Base-by-base conservation (phyloP, 1,139 yeast genomes). In the Pichia sp. region DNA sequence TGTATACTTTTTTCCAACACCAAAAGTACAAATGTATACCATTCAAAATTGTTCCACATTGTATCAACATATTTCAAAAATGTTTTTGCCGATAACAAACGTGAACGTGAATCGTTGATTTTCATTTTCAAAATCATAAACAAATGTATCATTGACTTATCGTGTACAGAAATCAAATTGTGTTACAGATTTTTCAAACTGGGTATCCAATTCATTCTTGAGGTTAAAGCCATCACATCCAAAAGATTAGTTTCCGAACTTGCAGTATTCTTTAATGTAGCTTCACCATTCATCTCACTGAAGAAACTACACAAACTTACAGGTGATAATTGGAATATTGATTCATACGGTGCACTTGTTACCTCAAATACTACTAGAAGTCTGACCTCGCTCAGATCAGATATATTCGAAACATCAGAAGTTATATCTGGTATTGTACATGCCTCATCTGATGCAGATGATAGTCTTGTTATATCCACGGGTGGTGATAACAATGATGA, bases 41-140 rank as follows among this genome's bases (percentile, higher is more conserved):
- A 69, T 51, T 50, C 51, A 14, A 61, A 58, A 36, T 36, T 72
- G 3, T 50, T 67, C 4, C 53, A 55, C 2, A 43, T 71, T 5
- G 46, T 71, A 11, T 50, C 55, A 14, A 50, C 52, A 8, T 62
- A 53, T 40, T 54, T 52, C 19, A 38, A 47, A 11, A 50, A 53
- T 34, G 31, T 49, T 6, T 61, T 61, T 38, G 28, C 43, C 2
- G 44, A 39, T 3, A 53, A 50, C 4, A 58, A 58, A 44, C 54
- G 56, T 30, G 66, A 60, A 42, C 49, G 61, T 3, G 56, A 53
- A 33, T 46, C 57, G 7, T 42, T 60, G 21, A 51, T 59, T 7
- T 21, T 56, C 5, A 51, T 71, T 2, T 66, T 75, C 45, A 48
- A 62, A 58, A 63, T 76, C 15, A 61, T 75, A 28, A 76, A 75